Percentiles rank a stretch among this genome's conserved stretches.
Conservation (phyloP, 2,329 filamentous ascomycete genomes). For the Fusarium torulosum region DNA sequence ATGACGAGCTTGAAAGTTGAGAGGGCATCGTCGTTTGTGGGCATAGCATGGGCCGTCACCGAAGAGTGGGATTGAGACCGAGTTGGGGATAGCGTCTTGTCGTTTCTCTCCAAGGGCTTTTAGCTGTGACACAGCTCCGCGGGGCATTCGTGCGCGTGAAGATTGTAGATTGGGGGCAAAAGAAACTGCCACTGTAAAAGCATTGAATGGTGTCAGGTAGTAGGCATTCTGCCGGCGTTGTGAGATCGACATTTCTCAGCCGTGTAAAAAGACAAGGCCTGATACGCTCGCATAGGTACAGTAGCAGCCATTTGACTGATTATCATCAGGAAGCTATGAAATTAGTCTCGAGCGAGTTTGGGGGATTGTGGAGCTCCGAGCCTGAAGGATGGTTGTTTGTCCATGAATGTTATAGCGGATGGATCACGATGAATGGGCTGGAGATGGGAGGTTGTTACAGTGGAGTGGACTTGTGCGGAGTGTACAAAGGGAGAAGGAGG, state of each 20-base stretch:
- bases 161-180: constrained; percentile 6
- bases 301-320: constrained; percentile 16
- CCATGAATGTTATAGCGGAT: constrained; percentile 43
- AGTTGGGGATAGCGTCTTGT: constrained; percentile 36
- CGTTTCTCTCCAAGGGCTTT: constrained; percentile 30
- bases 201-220: no score
- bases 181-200: background rate
- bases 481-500: constrained; percentile 40
- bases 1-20: constrained; percentile 44
- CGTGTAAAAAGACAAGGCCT: constrained; percentile 5
- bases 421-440: constrained; percentile 32
- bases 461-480: constrained; percentile 28
- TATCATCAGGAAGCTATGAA: constrained; percentile 15
- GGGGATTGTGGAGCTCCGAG: constrained; percentile 37
- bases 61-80: constrained; percentile 42
- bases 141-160: constrained; percentile 10
- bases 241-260: constrained; percentile 3
- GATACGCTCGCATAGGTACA: constrained; percentile 22
- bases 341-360: constrained; percentile 28
- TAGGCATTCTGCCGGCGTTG: background rate
- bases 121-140: constrained; percentile 20
- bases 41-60: constrained; percentile 39
- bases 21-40: constrained; percentile 39
- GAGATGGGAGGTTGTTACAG: constrained; percentile 34
- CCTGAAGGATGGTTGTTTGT: constrained; percentile 43